Evolutionary conservation across 2,329 filamentous ascomycete genomes (phyloP).

Genomic region (Phyllosticta paracitricarpa): DNA sequence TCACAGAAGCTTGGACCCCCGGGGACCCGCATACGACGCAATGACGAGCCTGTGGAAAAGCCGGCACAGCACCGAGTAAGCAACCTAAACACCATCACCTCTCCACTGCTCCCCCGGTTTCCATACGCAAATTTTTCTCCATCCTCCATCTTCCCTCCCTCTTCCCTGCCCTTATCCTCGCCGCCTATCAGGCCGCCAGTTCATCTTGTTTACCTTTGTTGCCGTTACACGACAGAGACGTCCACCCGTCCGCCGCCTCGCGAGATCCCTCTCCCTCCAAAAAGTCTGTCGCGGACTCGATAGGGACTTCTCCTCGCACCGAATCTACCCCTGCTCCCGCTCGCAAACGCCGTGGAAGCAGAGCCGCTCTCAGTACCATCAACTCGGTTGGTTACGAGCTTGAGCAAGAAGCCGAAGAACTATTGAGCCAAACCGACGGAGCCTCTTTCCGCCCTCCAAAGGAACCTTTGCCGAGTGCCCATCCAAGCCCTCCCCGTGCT

Average conservation of each 20-base stretch:
- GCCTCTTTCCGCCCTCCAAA: not conserved
- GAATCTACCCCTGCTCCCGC: not conserved
- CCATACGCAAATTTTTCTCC: conserved; percentile 12
- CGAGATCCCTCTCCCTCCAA: conserved; percentile 18
- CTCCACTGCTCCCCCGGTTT: conserved; percentile 11
- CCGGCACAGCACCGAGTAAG: conserved; percentile 31
- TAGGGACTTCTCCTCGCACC: conserved; percentile 21
- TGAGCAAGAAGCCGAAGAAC: conserved; percentile 3
- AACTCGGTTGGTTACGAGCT: conserved; percentile 9
- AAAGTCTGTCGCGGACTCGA: conserved; percentile 29
- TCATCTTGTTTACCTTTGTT: not conserved
- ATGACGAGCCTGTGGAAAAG: conserved; percentile 31
- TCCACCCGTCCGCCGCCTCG: not conserved
- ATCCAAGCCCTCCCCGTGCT: not conserved
- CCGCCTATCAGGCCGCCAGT: conserved; percentile 1
- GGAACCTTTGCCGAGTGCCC: not conserved
- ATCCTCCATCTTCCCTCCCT: conserved; percentile 9
- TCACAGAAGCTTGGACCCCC: not conserved
- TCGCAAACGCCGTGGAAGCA: conserved; percentile 6
- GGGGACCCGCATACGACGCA: conserved; percentile 7
- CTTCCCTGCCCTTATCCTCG: not conserved
- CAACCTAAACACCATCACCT: conserved; percentile 13
- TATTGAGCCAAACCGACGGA: not conserved
- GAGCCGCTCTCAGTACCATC: conserved; percentile 7
- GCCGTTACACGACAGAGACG: conserved; percentile 7